Percentiles rank a stretch among this genome's conserved stretches.
Evolutionary conservation across 1,139 yeast species (phyloP).

Genomic region (Arxiozyma telluris): DNA sequence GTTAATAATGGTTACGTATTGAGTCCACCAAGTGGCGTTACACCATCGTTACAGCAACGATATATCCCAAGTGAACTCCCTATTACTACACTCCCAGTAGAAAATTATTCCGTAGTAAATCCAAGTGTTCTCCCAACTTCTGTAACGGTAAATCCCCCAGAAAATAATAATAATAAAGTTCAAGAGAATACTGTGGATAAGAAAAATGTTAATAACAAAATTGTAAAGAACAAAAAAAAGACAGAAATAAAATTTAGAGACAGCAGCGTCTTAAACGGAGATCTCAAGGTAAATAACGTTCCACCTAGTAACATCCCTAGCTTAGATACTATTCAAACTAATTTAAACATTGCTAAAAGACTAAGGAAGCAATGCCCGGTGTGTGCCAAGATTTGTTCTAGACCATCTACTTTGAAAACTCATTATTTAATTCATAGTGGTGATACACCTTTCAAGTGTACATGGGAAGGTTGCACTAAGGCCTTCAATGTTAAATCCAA

Average conservation of each 20-base stretch:
- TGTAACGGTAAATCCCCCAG: not conserved
- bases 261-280: not conserved
- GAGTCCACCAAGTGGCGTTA: not conserved
- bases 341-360: constrained; percentile 9
- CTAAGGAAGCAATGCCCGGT: constrained; percentile 41
- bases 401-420: constrained; percentile 77
- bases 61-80: not conserved
- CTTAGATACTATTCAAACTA: constrained; percentile 5
- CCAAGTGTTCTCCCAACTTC: not conserved
- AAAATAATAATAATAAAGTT: not conserved
- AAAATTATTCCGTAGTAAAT: not conserved
- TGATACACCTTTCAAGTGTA: constrained; percentile 72
- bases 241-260: not conserved
- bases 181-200: not conserved
- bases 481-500: constrained; percentile 71
- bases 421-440: constrained; percentile 85
- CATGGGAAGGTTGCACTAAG: constrained; percentile 63
- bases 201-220: not conserved
- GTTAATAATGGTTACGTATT: not conserved
- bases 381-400: constrained; percentile 70
- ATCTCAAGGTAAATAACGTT: no score
- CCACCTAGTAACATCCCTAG: not conserved
- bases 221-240: not conserved
- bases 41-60: constrained; percentile 1
- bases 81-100: not conserved